phyloP scores from a whole-genome alignment of 352 stramenopile species.

The Pseudoperonospora humuli region DNA sequence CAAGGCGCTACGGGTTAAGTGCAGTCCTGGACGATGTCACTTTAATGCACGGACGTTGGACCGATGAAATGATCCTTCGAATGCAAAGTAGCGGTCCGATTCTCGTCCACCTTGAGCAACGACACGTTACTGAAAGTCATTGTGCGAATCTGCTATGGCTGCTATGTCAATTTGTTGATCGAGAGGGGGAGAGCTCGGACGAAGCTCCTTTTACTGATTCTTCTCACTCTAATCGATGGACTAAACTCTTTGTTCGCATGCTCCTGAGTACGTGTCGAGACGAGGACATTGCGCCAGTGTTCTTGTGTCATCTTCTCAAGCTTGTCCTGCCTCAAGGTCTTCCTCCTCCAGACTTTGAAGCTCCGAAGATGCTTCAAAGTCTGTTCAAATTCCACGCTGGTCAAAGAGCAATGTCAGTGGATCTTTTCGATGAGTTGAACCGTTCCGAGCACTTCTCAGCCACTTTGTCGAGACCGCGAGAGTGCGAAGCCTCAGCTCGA shows the following conservation, averaged over 20 bases:
- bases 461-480: constrained; percentile 8
- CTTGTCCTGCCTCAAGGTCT: constrained; percentile 15
- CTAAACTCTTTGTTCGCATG: constrained; percentile 18
- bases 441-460: not conserved
- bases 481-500: constrained; percentile 20
- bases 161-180: constrained; percentile 23
- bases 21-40: constrained; percentile 31
- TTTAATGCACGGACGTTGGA: constrained; percentile 5
- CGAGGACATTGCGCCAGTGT: constrained; percentile 18
- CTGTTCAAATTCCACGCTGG: constrained; percentile 2
- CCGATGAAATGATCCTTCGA: constrained; percentile 8
- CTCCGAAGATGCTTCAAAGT: constrained; percentile 3
- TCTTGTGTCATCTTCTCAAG: constrained; percentile 26
- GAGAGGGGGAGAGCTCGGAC: not conserved
- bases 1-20: constrained; percentile 5
- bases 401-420: not conserved
- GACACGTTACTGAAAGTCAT: constrained; percentile 18
- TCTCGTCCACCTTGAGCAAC: constrained; percentile 36
- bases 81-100: constrained; percentile 20
- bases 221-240: constrained; percentile 23
- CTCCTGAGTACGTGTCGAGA: constrained; percentile 8
- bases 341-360: constrained; percentile 1
- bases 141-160: constrained; percentile 28
- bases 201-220: not conserved
- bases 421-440: constrained; percentile 11